Conservation (phyloP, 768 basidiomycete genomes). For the Pleurotus eryngii region DNA sequence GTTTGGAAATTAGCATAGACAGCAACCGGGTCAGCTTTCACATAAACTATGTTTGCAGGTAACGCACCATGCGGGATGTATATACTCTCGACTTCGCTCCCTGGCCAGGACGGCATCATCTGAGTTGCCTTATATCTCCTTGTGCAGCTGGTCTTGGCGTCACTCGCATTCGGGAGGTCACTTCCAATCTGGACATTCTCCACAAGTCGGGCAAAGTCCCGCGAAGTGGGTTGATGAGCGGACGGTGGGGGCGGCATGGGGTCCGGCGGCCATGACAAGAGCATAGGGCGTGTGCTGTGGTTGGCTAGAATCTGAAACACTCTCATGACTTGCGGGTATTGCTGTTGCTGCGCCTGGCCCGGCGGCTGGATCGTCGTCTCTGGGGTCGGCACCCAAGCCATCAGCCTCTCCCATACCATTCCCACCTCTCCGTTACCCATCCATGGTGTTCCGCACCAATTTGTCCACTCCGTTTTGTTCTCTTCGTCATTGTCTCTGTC, state of each 20-base stretch:
- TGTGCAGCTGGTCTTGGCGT: slow-evolving; percentile 85
- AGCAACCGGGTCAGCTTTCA: background rate
- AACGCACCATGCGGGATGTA: slow-evolving; percentile 85
- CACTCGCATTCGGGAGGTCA: slow-evolving; percentile 46
- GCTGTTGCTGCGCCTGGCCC: background rate
- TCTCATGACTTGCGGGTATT: slow-evolving; percentile 28
- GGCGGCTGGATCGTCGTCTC: background rate
- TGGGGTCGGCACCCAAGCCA: slow-evolving; percentile 25
- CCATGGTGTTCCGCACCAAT: slow-evolving; percentile 81
- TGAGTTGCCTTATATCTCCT: slow-evolving; percentile 77
- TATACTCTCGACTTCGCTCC: slow-evolving; percentile 76
- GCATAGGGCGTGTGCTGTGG: slow-evolving; percentile 49
- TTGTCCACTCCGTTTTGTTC: slow-evolving; percentile 75
- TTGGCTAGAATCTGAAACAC: slow-evolving; percentile 81
- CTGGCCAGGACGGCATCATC: slow-evolving; percentile 53
- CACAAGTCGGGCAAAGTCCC: slow-evolving; percentile 58
- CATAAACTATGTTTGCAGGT: slow-evolving; percentile 16
- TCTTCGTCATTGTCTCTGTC: slow-evolving; percentile 67
- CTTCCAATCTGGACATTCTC: slow-evolving; percentile 63
- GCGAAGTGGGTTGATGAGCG: slow-evolving; percentile 38
- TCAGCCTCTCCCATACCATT: slow-evolving; percentile 6
- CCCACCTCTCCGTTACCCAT: slow-evolving; percentile 29
- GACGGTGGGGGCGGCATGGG: slow-evolving; percentile 16
- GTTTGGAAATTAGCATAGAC: background rate
- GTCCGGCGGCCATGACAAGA: slow-evolving; percentile 79